Base-by-base conservation (phyloP, 306 rosid genomes). In the Heteromeles arbutifolia region DNA sequence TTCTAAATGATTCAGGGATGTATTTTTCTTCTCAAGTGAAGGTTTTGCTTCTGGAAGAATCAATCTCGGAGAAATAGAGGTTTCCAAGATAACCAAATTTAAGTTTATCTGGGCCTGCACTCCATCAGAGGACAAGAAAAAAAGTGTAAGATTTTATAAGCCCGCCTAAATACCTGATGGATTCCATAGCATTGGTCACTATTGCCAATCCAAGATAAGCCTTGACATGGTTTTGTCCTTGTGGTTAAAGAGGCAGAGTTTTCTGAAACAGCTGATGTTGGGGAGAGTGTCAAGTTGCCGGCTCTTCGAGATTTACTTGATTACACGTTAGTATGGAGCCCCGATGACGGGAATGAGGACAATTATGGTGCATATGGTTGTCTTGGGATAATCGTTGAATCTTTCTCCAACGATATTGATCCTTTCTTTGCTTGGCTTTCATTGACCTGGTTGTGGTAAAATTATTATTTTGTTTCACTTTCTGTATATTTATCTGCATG, bases 11-110 rank as follows among this genome's bases (percentile, higher is more conserved):
- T 59, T 28, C 52, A 14, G 11, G 41, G 11, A 11, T 73, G 8
- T 70, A 71, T 77, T 48, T 86, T 62, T 62, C 69, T 79, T 82
- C 54, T 21, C 84, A 92, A 96, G 92, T 65, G 79, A 81, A 73
- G 86, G 82, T 75, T 94, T 94, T 85, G 97, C 92, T 85, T 85
- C 89, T 68, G 97, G 96, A 59, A 79, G 64, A 76, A 74, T 90
- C 67, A 85, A 65, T 75, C 91, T 94, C 12, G 97, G 98, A 71
- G 96, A 88, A 77, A 64, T 92, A 69, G 88, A 92, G 82, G 97
- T 90, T 76, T 72, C 68, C 67, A 87, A 85, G 81, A 70, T 92
- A 73, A 76, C 87, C 8, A 67, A 79, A 56, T 90, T 91, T 77
- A 87, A 85, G 79, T 79, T 79, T 68, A 84, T 94, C 75, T 94